Evolutionary conservation across 2,329 filamentous ascomycete species (phyloP).

Genomic region (Dendryphion nanum): DNA sequence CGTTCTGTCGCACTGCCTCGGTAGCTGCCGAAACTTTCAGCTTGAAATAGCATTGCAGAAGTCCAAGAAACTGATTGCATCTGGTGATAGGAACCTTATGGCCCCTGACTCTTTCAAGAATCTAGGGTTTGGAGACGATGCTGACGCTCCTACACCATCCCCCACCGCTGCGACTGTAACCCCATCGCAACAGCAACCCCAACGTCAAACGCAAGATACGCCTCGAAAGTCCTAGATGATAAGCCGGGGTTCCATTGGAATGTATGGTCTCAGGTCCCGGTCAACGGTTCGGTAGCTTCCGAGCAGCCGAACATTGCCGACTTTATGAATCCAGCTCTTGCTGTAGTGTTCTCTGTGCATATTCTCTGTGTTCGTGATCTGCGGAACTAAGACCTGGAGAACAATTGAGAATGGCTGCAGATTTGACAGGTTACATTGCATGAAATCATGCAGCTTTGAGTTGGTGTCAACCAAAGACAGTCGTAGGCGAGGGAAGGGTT

Average conservation of each 20-base stretch:
- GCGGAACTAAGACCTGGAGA: too few species aligned
- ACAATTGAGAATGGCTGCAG: constrained; percentile 11
- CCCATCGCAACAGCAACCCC: constrained; percentile 20
- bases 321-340: constrained; percentile 7
- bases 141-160: constrained; percentile 36
- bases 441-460: constrained; percentile 12
- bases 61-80: constrained; percentile 23
- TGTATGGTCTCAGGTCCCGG: constrained; percentile 14
- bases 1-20: constrained; percentile 12
- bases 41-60: constrained; percentile 3
- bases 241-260: constrained; percentile 14
- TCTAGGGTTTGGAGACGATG: constrained; percentile 69
- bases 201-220: constrained; percentile 22
- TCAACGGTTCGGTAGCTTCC: constrained; percentile 27
- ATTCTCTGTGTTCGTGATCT: too few species aligned
- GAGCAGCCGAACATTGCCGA: constrained; percentile 20
- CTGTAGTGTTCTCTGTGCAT: too few species aligned
- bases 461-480: too few species aligned
- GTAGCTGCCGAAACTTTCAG: constrained; percentile 25
- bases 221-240: constrained; percentile 20
- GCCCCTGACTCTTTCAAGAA: constrained; percentile 94
- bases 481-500: constrained; percentile 9
- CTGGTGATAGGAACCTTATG: constrained; percentile 73
- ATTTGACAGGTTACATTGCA: constrained; percentile 28
- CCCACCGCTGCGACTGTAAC: constrained; percentile 20